phyloP scores from a whole-genome alignment of 129 eudicot genomes.

The Ambrosia artemisiifolia region DNA sequence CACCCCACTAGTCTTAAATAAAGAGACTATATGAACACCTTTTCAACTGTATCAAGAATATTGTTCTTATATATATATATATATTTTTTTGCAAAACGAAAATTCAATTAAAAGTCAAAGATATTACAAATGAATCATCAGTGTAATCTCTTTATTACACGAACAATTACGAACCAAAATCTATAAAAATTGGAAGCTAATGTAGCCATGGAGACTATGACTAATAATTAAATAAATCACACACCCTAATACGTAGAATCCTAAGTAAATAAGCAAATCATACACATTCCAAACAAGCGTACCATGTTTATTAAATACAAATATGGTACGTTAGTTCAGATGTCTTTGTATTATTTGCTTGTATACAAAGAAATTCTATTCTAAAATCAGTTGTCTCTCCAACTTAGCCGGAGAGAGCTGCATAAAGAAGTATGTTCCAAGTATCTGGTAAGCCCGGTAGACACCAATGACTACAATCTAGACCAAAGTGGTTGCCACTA shows the following conservation, averaged over 20 bases:
- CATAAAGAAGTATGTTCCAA: constrained; percentile 72
- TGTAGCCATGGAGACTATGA: constrained; percentile 31
- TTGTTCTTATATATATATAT: no score
- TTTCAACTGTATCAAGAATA: no score
- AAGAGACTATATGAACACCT: no score
- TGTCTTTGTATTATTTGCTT: constrained; percentile 13
- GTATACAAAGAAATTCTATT: constrained; percentile 14
- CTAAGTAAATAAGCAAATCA: constrained; percentile 11
- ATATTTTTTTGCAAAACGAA: no score
- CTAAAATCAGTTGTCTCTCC: not conserved
- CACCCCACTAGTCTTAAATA: no score
- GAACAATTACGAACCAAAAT: constrained; percentile 16
- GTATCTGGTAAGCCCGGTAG: constrained; percentile 94
- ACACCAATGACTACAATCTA: constrained; percentile 96
- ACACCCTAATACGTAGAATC: constrained; percentile 10
- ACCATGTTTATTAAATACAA: not conserved
- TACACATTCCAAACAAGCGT: not conserved
- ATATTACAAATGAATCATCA: constrained; percentile 21
- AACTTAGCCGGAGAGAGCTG: constrained; percentile 48
- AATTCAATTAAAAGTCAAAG: constrained; percentile 17
- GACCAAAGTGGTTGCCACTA: constrained; percentile 48
- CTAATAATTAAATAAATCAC: constrained; percentile 24
- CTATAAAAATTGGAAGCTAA: constrained; percentile 23
- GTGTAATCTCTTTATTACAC: constrained; percentile 16
- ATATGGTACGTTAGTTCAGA: not conserved